These are phyloP conservation scores for Lactarius sanguifluus DNA, from an alignment of 768 basidiomycete species.

Conservation along the genomic window DNA sequence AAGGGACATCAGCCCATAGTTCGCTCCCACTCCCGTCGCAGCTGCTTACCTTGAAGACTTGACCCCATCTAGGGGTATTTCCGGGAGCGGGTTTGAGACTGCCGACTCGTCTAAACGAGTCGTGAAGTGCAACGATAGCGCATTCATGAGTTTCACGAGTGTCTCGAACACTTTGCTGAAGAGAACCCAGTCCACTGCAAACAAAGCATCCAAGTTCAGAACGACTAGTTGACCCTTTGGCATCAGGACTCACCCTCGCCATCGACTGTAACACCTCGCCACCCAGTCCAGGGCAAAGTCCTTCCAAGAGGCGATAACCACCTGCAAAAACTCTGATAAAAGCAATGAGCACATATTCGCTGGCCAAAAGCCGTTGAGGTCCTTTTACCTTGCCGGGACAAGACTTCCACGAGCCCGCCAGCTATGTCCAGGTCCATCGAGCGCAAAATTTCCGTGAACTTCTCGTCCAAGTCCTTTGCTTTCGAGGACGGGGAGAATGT, in stretches of 20 bases:
- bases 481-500: slow-evolving; percentile 52
- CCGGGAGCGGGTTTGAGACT: slow-evolving; percentile 25
- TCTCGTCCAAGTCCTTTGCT: slow-evolving; percentile 57
- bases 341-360: background rate
- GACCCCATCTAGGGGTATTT: slow-evolving; percentile 18
- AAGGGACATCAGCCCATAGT: background rate
- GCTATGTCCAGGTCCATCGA: slow-evolving; percentile 52
- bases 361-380: background rate
- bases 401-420: slow-evolving; percentile 52
- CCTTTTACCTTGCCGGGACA: slow-evolving; percentile 47
- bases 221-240: background rate
- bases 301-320: slow-evolving; percentile 21
- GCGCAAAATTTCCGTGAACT: slow-evolving; percentile 46
- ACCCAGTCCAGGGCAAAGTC: slow-evolving; percentile 25
- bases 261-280: slow-evolving; percentile 33
- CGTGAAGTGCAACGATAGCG: slow-evolving; percentile 35
- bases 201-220: background rate
- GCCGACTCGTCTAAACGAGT: slow-evolving; percentile 35
- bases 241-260: slow-evolving; percentile 47
- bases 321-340: slow-evolving; percentile 17
- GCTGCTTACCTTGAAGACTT: slow-evolving; percentile 25
- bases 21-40: background rate
- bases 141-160: slow-evolving; percentile 44
- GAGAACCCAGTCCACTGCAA: slow-evolving; percentile 56
- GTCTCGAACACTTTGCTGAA: slow-evolving; percentile 48